Evolutionary conservation across 2,329 filamentous ascomycete species (phyloP).

Genomic region (Sporothrix luriei): DNA sequence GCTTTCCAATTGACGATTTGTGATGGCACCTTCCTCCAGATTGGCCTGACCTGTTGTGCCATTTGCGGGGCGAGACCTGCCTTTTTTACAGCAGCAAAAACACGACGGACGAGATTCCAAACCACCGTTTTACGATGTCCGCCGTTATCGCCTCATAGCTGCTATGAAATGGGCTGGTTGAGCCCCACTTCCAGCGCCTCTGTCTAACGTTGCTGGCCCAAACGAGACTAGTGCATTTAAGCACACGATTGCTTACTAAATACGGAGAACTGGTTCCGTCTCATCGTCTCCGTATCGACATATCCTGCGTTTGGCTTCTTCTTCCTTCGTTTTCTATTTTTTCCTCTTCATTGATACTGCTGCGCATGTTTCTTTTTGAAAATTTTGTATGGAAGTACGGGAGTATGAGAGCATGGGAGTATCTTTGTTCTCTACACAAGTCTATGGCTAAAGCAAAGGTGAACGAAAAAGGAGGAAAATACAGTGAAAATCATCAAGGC

Average conservation of each 20-base stretch:
- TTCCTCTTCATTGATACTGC: neutral
- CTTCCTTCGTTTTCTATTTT: neutral
- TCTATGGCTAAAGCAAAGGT: constrained; percentile 5
- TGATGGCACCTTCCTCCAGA: constrained; percentile 13
- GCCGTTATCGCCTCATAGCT: neutral
- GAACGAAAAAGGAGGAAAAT: neutral
- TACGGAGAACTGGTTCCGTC: constrained; percentile 20
- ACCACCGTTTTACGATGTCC: neutral
- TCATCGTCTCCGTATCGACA: neutral
- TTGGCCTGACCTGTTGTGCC: neutral
- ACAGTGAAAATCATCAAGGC: neutral
- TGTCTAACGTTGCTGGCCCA: neutral
- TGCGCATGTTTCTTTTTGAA: neutral
- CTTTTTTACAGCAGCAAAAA: constrained; percentile 1
- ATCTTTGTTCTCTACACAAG: constrained; percentile 11
- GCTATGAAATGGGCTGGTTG: constrained; percentile 13
- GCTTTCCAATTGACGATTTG: neutral
- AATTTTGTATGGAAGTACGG: neutral
- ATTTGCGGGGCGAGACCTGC: constrained; percentile 5
- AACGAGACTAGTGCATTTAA: neutral
- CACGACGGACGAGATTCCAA: constrained; percentile 1
- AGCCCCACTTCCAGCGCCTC: constrained; percentile 15
- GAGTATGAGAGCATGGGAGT: no score
- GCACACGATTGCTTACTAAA: constrained; percentile 11
- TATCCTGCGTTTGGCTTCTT: neutral